A percentile compares a stretch with the other conserved stretches of the same genome.
Conservation (phyloP, 805 yeast species). For the Helenozyma rhizophorensis region DNA sequence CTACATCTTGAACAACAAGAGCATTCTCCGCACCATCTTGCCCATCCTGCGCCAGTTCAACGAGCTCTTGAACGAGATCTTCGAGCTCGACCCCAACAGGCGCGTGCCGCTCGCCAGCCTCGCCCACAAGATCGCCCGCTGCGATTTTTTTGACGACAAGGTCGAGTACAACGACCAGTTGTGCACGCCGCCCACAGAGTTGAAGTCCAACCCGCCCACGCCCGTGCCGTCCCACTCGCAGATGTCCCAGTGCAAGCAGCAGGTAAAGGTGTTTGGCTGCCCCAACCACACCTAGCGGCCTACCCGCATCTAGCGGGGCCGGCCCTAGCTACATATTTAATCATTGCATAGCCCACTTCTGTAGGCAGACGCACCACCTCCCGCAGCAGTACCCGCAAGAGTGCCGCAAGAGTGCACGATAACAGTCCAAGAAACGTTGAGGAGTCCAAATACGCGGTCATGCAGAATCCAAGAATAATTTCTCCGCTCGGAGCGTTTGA, state of each 20-base stretch:
- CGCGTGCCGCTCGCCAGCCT: constrained; percentile 40
- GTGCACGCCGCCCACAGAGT: constrained; percentile 18
- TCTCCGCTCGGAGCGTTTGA: too few species aligned
- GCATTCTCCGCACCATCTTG: constrained; percentile 58
- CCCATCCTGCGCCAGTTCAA: constrained; percentile 68
- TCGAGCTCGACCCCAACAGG: constrained; percentile 45
- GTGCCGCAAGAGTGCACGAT: too few species aligned
- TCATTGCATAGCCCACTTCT: too few species aligned
- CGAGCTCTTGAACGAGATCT: constrained; percentile 42
- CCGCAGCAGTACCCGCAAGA: too few species aligned
- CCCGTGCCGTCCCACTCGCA: constrained; percentile 7
- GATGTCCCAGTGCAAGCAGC: constrained; percentile 10
- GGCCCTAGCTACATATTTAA: too few species aligned
- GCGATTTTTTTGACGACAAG: constrained; percentile 29
- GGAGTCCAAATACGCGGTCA: too few species aligned
- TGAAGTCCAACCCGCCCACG: constrained; percentile 5
- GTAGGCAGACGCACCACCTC: too few species aligned
- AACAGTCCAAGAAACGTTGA: too few species aligned
- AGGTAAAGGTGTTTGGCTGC: constrained; percentile 7
- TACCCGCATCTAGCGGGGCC: too few species aligned
- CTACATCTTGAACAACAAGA: constrained; percentile 48
- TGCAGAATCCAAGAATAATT: too few species aligned
- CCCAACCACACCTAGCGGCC: too few species aligned
- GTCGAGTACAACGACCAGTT: constrained; percentile 14
- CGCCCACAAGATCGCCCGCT: constrained; percentile 30